Evolutionary conservation across 2,329 filamentous ascomycete genomes (phyloP).

Genomic region (Aspergillus tubingensis): DNA sequence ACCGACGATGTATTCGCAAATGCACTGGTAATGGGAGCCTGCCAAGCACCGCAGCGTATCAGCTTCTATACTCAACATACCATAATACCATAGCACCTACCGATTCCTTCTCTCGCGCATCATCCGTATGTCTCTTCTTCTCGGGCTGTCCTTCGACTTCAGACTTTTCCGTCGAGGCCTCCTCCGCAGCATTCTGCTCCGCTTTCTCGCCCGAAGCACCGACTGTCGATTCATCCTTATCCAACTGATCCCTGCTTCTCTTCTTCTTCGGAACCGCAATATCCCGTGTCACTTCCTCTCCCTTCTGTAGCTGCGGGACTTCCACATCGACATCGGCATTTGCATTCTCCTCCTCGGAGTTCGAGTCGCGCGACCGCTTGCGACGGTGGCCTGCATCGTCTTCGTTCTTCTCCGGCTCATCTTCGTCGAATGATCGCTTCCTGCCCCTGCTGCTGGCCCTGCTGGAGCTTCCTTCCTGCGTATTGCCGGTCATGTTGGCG

Average conservation of each 20-base stretch:
- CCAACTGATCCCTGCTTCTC: constrained; percentile 46
- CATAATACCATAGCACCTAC: constrained; percentile 22
- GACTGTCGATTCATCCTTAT: constrained; percentile 34
- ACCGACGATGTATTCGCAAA: constrained; percentile 48
- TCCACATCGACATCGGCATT: background rate
- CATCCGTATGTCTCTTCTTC: constrained; percentile 47
- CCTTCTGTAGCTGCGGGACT: constrained; percentile 6
- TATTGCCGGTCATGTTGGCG: constrained; percentile 12
- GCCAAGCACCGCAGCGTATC: background rate
- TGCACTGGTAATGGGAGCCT: constrained; percentile 39
- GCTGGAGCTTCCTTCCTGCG: constrained; percentile 17
- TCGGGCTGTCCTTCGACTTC: constrained; percentile 39
- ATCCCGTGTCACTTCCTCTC: constrained; percentile 23
- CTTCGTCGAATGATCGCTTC: constrained; percentile 41
- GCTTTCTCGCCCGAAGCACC: constrained; percentile 19
- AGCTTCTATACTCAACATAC: background rate
- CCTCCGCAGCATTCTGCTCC: constrained; percentile 15
- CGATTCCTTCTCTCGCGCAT: constrained; percentile 40
- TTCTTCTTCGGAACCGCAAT: constrained; percentile 46
- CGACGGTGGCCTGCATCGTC: constrained; percentile 36
- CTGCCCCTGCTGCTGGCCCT: constrained; percentile 29
- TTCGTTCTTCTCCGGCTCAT: constrained; percentile 29
- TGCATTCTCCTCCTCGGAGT: constrained; percentile 30
- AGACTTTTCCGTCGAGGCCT: constrained; percentile 18
- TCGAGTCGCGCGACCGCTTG: constrained; percentile 48